phyloP scores from a whole-genome alignment of 805 yeast genomes.

The Debaryomyces prosopidis region DNA sequence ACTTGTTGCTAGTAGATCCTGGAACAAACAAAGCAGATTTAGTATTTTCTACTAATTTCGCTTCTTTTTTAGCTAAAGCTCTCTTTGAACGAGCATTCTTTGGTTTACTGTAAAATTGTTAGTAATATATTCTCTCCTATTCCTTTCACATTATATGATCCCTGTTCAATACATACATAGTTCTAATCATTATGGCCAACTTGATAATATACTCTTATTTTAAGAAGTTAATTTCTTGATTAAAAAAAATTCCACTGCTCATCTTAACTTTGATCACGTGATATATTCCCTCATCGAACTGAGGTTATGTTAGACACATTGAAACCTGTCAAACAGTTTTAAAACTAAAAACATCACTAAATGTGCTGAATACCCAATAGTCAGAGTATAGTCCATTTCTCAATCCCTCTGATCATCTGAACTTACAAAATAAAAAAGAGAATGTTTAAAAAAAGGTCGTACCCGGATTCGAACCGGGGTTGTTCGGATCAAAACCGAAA shows the following conservation, averaged over 20 bases:
- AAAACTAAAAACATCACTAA: no score
- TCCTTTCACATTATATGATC: background rate
- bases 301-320: no score
- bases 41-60: conserved; percentile 85
- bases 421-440: background rate
- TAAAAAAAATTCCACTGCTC: conserved; percentile 6
- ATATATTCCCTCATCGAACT: background rate
- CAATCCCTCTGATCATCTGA: no score
- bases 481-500: conserved; percentile 78
- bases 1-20: conserved; percentile 76
- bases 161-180: conserved; percentile 28
- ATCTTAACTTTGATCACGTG: conserved; percentile 3
- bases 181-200: conserved; percentile 31
- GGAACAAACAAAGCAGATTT: conserved; percentile 91
- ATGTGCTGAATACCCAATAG: no score
- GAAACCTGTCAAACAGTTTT: no score
- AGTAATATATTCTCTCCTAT: conserved; percentile 1
- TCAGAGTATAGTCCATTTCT: no score
- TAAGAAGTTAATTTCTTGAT: no score
- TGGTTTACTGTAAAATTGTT: conserved; percentile 51
- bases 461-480: conserved; percentile 88
- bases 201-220: background rate
- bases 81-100: conserved; percentile 95
- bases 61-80: conserved; percentile 84
- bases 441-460: conserved; percentile 49